Percentiles rank a stretch among this genome's conserved stretches.
Evolutionary conservation across 164 flowering plant genomes (phyloP).

Genomic region (Annona cherimola): DNA sequence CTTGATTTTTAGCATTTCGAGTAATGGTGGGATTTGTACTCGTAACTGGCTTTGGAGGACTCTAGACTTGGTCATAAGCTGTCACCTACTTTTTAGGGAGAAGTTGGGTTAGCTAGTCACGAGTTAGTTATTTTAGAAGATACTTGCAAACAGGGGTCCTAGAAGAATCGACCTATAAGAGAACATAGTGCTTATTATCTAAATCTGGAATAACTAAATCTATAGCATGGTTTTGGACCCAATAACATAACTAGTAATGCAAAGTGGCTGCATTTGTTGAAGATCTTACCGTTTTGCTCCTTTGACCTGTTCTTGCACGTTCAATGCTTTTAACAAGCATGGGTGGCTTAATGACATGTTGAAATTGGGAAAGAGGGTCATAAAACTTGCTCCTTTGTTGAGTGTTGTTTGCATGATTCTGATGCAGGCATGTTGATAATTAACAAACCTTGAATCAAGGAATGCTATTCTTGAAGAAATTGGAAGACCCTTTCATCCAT

Average conservation of each 20-base stretch:
- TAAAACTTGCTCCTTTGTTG: no score
- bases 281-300: background rate
- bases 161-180: background rate
- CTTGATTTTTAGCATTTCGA: background rate
- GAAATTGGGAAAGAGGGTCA: background rate
- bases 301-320: background rate
- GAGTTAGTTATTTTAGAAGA: background rate
- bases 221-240: background rate
- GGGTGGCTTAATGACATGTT: background rate
- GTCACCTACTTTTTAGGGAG: background rate
- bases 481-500: no score
- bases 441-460: no score
- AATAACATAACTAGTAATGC: background rate
- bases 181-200: no score
- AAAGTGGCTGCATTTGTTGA: background rate
- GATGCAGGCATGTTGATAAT: no score
- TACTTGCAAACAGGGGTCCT: background rate
- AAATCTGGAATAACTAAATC: background rate
- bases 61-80: no score
- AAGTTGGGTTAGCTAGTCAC: background rate
- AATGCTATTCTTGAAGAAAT: no score
- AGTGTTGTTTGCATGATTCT: no score
- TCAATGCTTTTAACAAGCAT: background rate
- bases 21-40: background rate
- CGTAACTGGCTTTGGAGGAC: background rate